Evolutionary conservation across 805 yeast species (phyloP), one percentile per base, ranked within the genome.

Genomic region (Wickerhamiella lipophila): DNA sequence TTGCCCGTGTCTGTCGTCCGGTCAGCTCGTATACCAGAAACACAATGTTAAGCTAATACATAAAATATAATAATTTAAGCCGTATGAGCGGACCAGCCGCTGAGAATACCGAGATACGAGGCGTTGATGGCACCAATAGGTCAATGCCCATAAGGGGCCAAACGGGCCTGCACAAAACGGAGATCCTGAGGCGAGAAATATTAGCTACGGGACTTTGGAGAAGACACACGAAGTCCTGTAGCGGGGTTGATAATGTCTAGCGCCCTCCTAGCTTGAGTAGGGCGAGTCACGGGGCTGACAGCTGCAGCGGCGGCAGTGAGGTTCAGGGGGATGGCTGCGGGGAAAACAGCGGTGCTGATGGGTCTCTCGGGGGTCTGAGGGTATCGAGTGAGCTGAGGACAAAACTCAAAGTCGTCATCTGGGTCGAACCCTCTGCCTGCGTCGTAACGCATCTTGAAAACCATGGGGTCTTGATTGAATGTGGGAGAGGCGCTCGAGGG

Each of bases 361-460:
- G 30, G 27, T 8, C n/a, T 18, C 4, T n/a, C 30, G 5, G 47
- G 32, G 34, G 32, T 34, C 16, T 30, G 36, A n/a, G 46, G 30
- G 21, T 23, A 30, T 8, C 9, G 23, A 35, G 54, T 50, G 34
- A 65, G 53, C 2, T 66, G 67, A 7, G 83, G 83, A 55, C 80
- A 78, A 61, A 83, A 83, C 64, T 79, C 88, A 46, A 73, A 60
- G 61, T 82, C 89, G 55, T 81, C 83, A 60, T 78, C 85, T 36
- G 71, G 60, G 55, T 80, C 87, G 61, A 82, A 80, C 34, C 85
- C 79, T 56, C 82, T 74, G 57, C 79, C 76, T 35, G 78, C 72
- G 55, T 79, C 61, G 22, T 51, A 52, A 12, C 61, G 53, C 48
- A 50, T 32, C 46, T 55, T 56, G 43, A 53, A 58, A 27, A 53